Base-by-base conservation (phyloP, 257 asterid species). In the Linderniella brevidens region DNA sequence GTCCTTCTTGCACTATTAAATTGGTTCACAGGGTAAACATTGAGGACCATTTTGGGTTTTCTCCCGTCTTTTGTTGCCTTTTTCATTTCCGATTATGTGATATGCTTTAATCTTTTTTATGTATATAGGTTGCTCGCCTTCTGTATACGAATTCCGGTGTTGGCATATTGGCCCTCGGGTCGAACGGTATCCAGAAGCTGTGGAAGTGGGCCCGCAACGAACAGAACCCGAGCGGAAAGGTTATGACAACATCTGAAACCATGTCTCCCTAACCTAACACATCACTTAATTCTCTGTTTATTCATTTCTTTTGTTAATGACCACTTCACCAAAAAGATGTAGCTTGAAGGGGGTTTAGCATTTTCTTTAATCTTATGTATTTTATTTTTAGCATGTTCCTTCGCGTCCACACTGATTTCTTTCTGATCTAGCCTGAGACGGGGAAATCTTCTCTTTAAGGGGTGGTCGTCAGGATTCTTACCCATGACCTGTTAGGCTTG, bases 151-250 rank as follows among this genome's bases (percentile, higher is more conserved):
- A 84, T 65, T 71, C 93, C 35, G 97, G 97, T 12, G 46, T 67
- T 72, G 56, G 90, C 86, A 55, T 88, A 35, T 70, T 88, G 53
- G 97, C 97, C 0, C 64, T 88, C 46, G 84, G 84, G 50, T 68
- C 95, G 47, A 88, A 88, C 73, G 94, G 92, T 55, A 77, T 74
- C 59, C 97, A 88, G 61, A 84, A 80, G 82, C 80, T 88, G 59
- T 88, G 97, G 97, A 88, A 84, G 65, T 88, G 97, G 97, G 90
- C 69, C 57, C 87, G 94, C 40, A 80, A 70, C 72, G 97, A 88
- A 37, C 92, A 95, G 11, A 88, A 84, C 64, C 90, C 92, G 35
- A 64, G 82, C 50, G 97, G 84, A 62, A 88, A 80, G 95, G 97
- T 83, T 54, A 32, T 58, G 46, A 15, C 37, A 16, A 36, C 1